These are phyloP conservation scores for Pholiota molesta DNA, from an alignment of 768 basidiomycete genomes.

Conservation along the genomic window DNA sequence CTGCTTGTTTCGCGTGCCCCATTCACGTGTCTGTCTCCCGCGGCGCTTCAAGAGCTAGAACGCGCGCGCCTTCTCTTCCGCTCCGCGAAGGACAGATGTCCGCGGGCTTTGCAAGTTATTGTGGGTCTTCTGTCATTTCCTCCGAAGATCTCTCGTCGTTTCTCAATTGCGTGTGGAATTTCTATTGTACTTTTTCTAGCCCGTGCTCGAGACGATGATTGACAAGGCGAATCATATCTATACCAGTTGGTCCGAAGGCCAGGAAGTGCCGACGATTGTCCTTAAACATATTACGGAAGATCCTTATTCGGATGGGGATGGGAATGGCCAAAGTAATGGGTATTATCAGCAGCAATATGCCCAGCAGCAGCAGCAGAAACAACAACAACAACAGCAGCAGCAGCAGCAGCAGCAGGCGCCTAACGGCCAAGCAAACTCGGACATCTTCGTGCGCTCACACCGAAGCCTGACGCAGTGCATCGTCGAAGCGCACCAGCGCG, in stretches of 20 bases:
- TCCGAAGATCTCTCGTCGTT: slow-evolving; percentile 1
- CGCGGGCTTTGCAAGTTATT: slow-evolving; percentile 47
- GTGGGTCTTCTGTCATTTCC: slow-evolving; percentile 33
- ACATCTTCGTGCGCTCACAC: slow-evolving; percentile 45
- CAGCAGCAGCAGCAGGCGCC: slow-evolving; percentile 12
- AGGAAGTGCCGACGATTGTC: slow-evolving; percentile 46
- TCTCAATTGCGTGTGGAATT: background rate
- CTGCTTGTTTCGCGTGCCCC: slow-evolving; percentile 65
- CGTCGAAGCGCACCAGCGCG: slow-evolving; percentile 48
- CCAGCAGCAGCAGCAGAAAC: slow-evolving; percentile 7
- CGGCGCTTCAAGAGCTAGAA: slow-evolving; percentile 64
- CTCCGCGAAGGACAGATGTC: slow-evolving; percentile 46
- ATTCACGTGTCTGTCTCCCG: slow-evolving; percentile 64
- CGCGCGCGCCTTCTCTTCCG: slow-evolving; percentile 48
- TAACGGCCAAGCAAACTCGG: slow-evolving; percentile 27
- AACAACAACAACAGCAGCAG: slow-evolving; percentile 19
- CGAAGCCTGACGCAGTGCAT: slow-evolving; percentile 48
- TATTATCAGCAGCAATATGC: background rate
- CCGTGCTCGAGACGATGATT: slow-evolving; percentile 51
- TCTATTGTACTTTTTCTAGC: slow-evolving; percentile 28
- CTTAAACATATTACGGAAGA: slow-evolving; percentile 41
- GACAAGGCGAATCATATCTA: slow-evolving; percentile 54
- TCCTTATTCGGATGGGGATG: slow-evolving; percentile 22
- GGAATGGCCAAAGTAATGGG: background rate
- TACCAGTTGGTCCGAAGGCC: slow-evolving; percentile 47